A percentile compares a stretch with the other conserved stretches of the same genome.
phyloP scores from a whole-genome alignment of 2,329 filamentous ascomycete species.

The Neofusicoccum sp. region DNA sequence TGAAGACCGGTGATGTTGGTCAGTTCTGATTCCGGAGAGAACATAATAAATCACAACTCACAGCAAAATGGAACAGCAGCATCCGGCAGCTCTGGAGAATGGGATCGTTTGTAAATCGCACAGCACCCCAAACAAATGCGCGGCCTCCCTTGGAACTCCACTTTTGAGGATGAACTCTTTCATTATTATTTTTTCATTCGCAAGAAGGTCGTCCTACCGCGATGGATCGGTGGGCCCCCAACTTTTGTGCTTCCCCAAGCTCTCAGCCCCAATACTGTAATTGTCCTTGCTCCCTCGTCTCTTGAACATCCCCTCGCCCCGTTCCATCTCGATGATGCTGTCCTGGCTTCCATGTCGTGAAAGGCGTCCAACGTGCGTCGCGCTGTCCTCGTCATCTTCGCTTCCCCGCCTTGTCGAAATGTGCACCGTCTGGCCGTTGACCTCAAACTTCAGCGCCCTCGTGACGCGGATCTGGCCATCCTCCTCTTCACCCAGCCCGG shows the following conservation, averaged over 20 bases:
- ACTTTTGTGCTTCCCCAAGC: not conserved
- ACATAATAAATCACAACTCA: no score
- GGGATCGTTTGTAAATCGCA: no score
- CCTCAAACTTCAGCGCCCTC: not conserved
- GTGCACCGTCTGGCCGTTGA: slow-evolving; percentile 15
- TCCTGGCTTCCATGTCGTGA: slow-evolving; percentile 5
- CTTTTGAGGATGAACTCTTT: no score
- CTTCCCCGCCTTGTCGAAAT: not conserved
- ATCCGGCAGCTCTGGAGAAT: no score
- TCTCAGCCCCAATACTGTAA: not conserved
- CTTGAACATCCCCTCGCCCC: slow-evolving; percentile 1
- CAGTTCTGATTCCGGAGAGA: no score
- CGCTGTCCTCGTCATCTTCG: not conserved
- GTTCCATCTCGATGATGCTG: slow-evolving; percentile 15
- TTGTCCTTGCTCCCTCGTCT: not conserved
- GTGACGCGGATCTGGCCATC: slow-evolving; percentile 1
- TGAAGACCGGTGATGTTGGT: no score
- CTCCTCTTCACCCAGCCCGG: not conserved
- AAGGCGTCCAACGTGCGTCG: not conserved
- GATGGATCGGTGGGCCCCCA: not conserved
- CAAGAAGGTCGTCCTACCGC: not conserved
- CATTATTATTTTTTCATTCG: not conserved
- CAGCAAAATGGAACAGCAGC: no score
- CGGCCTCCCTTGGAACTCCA: no score
- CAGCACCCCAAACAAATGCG: no score